Base-by-base conservation (phyloP, 2,329 filamentous ascomycete genomes). In the Drechslerella dactyloides region DNA sequence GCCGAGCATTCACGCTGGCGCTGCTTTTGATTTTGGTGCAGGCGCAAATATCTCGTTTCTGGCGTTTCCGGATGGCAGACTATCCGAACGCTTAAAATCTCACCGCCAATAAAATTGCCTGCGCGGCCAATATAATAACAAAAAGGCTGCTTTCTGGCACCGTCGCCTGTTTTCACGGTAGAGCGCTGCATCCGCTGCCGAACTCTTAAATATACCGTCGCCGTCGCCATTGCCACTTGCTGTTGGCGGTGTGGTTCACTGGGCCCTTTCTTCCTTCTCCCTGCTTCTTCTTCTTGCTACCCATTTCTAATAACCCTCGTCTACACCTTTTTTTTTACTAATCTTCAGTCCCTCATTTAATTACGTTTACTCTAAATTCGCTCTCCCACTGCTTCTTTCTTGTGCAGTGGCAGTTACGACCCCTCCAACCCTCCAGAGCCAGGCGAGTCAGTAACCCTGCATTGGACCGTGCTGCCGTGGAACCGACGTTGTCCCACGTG, bases 61-160 rank as follows among this genome's bases (percentile, higher is more conserved):
- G 64, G 57, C 40, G 40, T 37, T 37, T 37, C 58, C 66, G 66
- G 66, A 70, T 70, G 59, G 59, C 54, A 51, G 59, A 64, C 8
- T 59, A 64, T 53, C 66, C 66, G 66, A 64, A 70, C n/a, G n/a
- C 17, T 23, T 17, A 15, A 51, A 51, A 51, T 51, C 17, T 23
- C 46, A 42, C 37, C 37, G 37, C 37, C 13, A 37, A 15, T 42
- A 42, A 53, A 56, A 54, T 54, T 37, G 42, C 33, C 24, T 15
- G 37, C n/a, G 11, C 13, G n/a, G n/a, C 13, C n/a, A 42, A 42
- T 42, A 42, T 42, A 42, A 42, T 42, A 42, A 42, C 4, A 42
- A 42, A 42, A 42, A 42, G 4, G 5, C 13, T 17, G 37, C 37
- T 42, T 4, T 13, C n/a, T 5, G 11, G 37, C 2, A 33, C 37